phyloP scores from a whole-genome alignment of 208 protist species.

The Leishmania turanica region DNA sequence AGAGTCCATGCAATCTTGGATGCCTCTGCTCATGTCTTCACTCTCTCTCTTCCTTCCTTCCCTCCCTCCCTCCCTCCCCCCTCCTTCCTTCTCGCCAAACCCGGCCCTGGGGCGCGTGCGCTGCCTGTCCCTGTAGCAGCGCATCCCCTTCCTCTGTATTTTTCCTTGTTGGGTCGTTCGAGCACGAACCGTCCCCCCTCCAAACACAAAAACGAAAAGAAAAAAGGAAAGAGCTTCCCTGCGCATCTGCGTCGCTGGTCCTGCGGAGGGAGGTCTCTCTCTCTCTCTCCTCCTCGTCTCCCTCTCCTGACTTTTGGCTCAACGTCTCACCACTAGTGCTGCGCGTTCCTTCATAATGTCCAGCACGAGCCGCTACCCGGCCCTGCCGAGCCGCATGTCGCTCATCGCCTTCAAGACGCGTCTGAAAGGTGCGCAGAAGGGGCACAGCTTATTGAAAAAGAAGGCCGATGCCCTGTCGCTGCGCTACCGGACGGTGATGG shows the following conservation, averaged over 20 bases:
- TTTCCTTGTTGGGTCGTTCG: background rate
- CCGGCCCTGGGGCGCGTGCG: background rate
- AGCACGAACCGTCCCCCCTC: background rate
- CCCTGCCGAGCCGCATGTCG: slow-evolving; percentile 93
- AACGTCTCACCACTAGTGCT: background rate
- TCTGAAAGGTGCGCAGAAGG: slow-evolving; percentile 97
- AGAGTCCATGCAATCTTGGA: background rate
- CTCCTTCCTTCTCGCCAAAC: background rate
- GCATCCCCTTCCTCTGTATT: background rate
- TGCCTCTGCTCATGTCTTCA: background rate
- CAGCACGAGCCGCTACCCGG: slow-evolving; percentile 81
- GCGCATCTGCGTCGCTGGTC: background rate
- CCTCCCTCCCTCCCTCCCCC: background rate
- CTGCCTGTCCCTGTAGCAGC: background rate
- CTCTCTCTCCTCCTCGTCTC: background rate
- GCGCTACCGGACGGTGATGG: slow-evolving; percentile 95
- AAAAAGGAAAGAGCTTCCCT: background rate
- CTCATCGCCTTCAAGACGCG: slow-evolving; percentile 94
- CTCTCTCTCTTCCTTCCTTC: background rate
- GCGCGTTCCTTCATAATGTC: slow-evolving; percentile 53
- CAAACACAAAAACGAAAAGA: background rate
- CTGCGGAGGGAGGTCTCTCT: background rate
- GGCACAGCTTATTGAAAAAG: slow-evolving; percentile 99
- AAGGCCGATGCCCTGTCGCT: slow-evolving; percentile 99
- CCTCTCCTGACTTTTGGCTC: background rate